Base-by-base conservation (phyloP, 192 early-diverging fungal genomes). In the Mortierella alpina region DNA sequence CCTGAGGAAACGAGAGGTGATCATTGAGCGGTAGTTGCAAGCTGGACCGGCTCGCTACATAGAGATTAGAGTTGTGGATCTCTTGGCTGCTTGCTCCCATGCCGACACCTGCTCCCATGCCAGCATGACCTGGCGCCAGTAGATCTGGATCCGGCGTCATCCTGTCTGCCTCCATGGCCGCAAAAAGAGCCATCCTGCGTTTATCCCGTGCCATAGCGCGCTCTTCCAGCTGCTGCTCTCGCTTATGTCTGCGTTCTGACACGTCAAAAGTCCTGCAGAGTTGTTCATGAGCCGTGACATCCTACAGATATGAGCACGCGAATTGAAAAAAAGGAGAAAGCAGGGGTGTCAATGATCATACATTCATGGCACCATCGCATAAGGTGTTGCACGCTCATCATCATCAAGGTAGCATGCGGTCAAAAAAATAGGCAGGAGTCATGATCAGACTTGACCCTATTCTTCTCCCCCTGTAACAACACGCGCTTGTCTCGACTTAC, bases 191-290 rank as follows among this genome's bases (percentile, higher is more conserved):
- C 10, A 63, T 49, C 12, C 77, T 47, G 8, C 77, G 59, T 47
- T 66, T 66, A 23, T 80, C 77, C 40, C 70, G 65, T 5, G 77
- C 66, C 9, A 80, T 18, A 0, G 77, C 70, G 20, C 70, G 51
- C 40, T 72, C 77, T 31, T 68, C 77, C 9, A 72, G 53, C 46
- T 72, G 70, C 13, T 58, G 55, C 20, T 80, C 77, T 22, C 77
- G 69, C 41, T 80, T 67, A 14, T 67, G 60, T 59, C 77, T 55
- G 23, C 70, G 70, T 22, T 80, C 77, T 20, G 77, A 80, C 39
- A 80, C 60, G n/a, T 68, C 66, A 44, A 80, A 80, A n/a, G 77
- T 80, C 54, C 63, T 68, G 46, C 70, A 80, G 5, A 80, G 66
- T 45, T 67, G 77, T 55, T 80, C 77, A 55, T 80, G 77, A 13